A percentile compares a stretch with the other conserved stretches of the same genome.
phyloP scores from a whole-genome alignment of 768 basidiomycete species.

The Tylopilus rubrobrunneus region DNA sequence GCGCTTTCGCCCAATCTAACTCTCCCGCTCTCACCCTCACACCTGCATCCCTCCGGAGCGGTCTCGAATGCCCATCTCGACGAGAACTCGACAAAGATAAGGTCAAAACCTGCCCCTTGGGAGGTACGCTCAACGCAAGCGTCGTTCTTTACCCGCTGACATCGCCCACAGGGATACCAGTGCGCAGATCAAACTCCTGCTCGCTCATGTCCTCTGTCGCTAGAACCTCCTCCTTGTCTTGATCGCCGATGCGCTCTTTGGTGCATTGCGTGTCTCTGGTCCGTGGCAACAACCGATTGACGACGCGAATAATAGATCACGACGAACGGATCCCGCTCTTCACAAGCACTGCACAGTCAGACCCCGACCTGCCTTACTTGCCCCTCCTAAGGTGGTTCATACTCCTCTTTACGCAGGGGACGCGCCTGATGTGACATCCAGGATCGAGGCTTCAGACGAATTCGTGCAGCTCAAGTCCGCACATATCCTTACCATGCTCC shows the following conservation, averaged over 20 bases:
- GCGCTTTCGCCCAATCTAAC: no score
- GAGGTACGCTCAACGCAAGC: constrained; percentile 53
- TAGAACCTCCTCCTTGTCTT: constrained; percentile 57
- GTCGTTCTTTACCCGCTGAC: constrained; percentile 2
- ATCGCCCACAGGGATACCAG: constrained; percentile 75
- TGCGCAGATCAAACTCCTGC: constrained; percentile 56
- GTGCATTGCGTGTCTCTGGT: constrained; percentile 37
- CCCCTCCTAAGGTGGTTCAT: constrained; percentile 65
- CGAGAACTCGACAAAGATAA: constrained; percentile 82
- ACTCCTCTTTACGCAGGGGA: background rate
- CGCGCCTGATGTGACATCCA: constrained; percentile 29
- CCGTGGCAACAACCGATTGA: background rate
- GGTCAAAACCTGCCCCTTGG: constrained; percentile 92
- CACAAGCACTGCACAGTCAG: constrained; percentile 53
- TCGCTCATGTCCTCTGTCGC: no score
- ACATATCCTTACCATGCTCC: constrained; percentile 82
- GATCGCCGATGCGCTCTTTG: constrained; percentile 83
- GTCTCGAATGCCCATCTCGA: constrained; percentile 84
- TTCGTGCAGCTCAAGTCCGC: constrained; percentile 91
- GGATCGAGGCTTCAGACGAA: constrained; percentile 86
- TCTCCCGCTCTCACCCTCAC: no score
- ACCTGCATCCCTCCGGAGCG: constrained; percentile 36
- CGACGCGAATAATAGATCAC: constrained; percentile 51
- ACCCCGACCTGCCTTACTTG: constrained; percentile 75
- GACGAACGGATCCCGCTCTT: constrained; percentile 84